Evolutionary conservation across 257 asterid genomes (phyloP).

Genomic region (Cynanchum wilfordii): DNA sequence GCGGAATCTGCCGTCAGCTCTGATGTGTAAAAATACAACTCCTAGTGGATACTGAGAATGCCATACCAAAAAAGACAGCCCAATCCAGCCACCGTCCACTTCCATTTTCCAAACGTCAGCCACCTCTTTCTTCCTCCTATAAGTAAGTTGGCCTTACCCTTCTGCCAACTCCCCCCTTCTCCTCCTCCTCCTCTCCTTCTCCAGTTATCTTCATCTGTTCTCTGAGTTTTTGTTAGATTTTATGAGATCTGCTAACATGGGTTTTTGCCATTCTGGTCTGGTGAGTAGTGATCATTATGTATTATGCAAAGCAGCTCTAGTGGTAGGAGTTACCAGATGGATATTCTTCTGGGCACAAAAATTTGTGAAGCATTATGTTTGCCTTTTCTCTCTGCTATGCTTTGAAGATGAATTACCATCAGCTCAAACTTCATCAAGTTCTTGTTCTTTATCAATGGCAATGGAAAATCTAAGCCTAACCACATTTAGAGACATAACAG

Average conservation of each 20-base stretch:
- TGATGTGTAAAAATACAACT: constrained; percentile 41
- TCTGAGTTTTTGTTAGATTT: background rate
- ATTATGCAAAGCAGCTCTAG: constrained; percentile 49
- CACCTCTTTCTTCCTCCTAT: constrained; percentile 8
- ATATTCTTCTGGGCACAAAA: constrained; percentile 38
- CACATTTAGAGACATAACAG: constrained; percentile 34
- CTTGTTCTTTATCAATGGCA: constrained; percentile 25
- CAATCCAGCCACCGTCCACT: constrained; percentile 18
- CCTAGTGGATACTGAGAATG: constrained; percentile 39
- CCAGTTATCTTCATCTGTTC: background rate
- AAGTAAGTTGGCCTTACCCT: background rate
- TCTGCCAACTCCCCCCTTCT: constrained; percentile 33
- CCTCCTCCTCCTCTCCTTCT: background rate
- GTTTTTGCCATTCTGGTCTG: constrained; percentile 20
- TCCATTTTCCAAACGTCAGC: constrained; percentile 30
- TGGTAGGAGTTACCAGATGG: constrained; percentile 52
- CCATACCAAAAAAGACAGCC: constrained; percentile 27
- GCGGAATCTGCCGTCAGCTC: constrained; percentile 29
- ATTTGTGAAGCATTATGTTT: constrained; percentile 27
- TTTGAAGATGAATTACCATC: constrained; percentile 11
- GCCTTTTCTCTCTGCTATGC: constrained; percentile 20
- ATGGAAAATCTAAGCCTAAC: constrained; percentile 40
- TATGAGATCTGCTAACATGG: constrained; percentile 7
- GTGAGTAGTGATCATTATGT: constrained; percentile 42
- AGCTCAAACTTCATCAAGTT: constrained; percentile 13